Percentiles rank a stretch among this genome's conserved stretches.
These are phyloP conservation scores for Phytophthora pistaciae DNA, from an alignment of 352 stramenopile species.

Conservation along the genomic window DNA sequence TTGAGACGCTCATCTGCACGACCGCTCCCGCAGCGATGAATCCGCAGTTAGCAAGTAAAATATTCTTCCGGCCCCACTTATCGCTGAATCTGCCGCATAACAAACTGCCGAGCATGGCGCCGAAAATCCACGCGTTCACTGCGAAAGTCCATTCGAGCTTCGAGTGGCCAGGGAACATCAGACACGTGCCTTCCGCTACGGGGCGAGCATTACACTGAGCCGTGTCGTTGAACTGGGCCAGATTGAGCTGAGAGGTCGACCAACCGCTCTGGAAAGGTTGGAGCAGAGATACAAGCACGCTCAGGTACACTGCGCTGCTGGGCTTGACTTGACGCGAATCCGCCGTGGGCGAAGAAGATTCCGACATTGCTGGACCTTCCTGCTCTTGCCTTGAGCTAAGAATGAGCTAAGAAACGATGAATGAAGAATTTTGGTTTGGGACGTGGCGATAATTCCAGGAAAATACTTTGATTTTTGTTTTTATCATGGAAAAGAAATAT, in stretches of 20 bases:
- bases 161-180: conserved; percentile 71
- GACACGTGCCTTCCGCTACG: conserved; percentile 45
- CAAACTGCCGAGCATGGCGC: conserved; percentile 61
- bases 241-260: conserved; percentile 63
- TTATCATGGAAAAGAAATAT: too few species aligned
- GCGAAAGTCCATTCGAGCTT: conserved; percentile 43
- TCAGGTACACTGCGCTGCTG: conserved; percentile 48
- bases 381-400: not conserved
- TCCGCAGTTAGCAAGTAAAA: conserved; percentile 27
- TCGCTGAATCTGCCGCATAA: conserved; percentile 41
- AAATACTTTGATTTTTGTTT: not conserved
- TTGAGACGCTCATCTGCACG: conserved; percentile 37
- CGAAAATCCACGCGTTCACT: conserved; percentile 59
- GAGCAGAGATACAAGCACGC: conserved; percentile 46
- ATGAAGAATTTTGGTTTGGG: conserved; percentile 1
- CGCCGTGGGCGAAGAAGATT: not conserved
- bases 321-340: conserved; percentile 25
- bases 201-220: conserved; percentile 47
- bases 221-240: conserved; percentile 55
- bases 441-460: not conserved
- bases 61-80: conserved; percentile 30
- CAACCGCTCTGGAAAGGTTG: conserved; percentile 66
- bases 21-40: conserved; percentile 47
- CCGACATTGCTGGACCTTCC: not conserved
- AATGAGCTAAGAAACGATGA: not conserved